Evolutionary conservation across 2,329 filamentous ascomycete species (phyloP), one percentile per base, ranked within the genome.

Genomic region (Diaporthe batatas): DNA sequence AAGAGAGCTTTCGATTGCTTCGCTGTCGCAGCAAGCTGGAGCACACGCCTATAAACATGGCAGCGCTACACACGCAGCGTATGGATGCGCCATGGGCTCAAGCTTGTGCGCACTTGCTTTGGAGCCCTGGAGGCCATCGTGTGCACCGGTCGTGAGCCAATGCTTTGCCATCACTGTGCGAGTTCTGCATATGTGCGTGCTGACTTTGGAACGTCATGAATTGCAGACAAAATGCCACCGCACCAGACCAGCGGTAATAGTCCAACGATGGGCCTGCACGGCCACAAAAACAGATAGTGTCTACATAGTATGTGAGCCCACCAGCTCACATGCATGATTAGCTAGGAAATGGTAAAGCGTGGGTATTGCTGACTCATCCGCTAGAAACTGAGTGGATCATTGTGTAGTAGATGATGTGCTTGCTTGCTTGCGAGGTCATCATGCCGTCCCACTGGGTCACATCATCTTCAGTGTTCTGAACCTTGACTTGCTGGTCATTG

Each of bases 1-100:
- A 49, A 36, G 36, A 65, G 62, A 36, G 62, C 44, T 36, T 36
- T 36, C 18, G 42, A 18, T 25, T 55, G 57, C 23, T 62, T 51
- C 49, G 59, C 32, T 36, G 29, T 23, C 18, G 42, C 11, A 12
- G 25, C 16, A 25, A 49, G 59, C 42, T 49, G 42, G 14, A 21
- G 42, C 59, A 49, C 59, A 49, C 44, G 29, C 44, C 44, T 18
- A 21, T 18, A 21, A n/a, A 18, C 44, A 18, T 21, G 18, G 21
- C 5, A 11, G 16, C 29, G 29, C 29, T 12, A 12, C 21, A 21
- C 18, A n/a, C 44, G 21, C n/a, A 49, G 7, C 14, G 21, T 23
- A 23, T 49, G 23, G 21, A n/a, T 10, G 23, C 14, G 6, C n/a
- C 21, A 32, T 25, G 14, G 21, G 44, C 36, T n/a, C 16, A 36